These are phyloP conservation scores for Haplosporangium gracile DNA, from an alignment of 192 early-diverging fungal species.

Conservation along the genomic window DNA sequence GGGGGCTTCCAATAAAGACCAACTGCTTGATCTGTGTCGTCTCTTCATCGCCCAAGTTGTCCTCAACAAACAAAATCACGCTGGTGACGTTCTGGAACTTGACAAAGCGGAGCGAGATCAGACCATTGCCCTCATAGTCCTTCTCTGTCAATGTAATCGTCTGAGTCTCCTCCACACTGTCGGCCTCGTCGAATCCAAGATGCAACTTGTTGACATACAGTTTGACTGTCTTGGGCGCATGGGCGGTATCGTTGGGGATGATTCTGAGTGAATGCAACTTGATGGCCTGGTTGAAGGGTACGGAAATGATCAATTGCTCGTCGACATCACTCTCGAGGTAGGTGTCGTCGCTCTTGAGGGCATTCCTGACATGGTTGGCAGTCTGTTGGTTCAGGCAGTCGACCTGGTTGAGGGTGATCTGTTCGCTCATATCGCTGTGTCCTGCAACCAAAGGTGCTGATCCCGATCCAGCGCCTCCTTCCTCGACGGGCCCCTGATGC, in stretches of 20 bases:
- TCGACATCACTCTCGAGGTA: conserved; percentile 94
- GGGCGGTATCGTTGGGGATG: conserved; percentile 64
- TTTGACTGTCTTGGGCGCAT: conserved; percentile 90
- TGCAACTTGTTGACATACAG: conserved; percentile 87
- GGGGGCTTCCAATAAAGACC: conserved; percentile 76
- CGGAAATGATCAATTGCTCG: conserved; percentile 91
- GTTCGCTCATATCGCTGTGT: conserved; percentile 72
- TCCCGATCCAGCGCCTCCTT: conserved; percentile 35
- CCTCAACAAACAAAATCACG: conserved; percentile 86
- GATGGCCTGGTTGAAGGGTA: conserved; percentile 90
- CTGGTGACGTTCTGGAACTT: conserved; percentile 92
- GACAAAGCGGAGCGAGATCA: conserved; percentile 90
- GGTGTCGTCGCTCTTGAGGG: conserved; percentile 78
- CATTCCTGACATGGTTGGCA: conserved; percentile 79
- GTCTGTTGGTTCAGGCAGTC: conserved; percentile 90
- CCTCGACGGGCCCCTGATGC: conserved; percentile 62
- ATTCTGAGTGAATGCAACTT: conserved; percentile 80
- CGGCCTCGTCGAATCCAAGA: conserved; percentile 91
- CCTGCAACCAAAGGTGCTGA: conserved; percentile 48
- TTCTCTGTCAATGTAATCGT: conserved; percentile 76
- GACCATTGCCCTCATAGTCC: conserved; percentile 75
- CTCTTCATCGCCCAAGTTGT: conserved; percentile 89
- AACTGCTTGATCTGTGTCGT: conserved; percentile 86
- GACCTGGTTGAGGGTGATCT: conserved; percentile 77
- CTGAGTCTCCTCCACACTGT: conserved; percentile 82